Evolutionary conservation across 129 eudicot genomes (phyloP).

Genomic region (Erigeron canadensis): DNA sequence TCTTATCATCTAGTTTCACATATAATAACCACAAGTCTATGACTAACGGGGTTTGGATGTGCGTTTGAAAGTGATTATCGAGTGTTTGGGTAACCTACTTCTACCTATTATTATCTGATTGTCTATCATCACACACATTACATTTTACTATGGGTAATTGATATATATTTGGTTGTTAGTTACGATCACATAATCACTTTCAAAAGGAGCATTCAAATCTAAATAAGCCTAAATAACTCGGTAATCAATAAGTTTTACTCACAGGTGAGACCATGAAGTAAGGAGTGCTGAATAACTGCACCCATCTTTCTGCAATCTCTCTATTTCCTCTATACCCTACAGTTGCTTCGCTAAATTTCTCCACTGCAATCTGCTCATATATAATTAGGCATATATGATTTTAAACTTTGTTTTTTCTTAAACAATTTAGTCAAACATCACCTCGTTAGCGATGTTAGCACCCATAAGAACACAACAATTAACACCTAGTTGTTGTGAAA

Average conservation of each 20-base stretch:
- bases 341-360: conserved; percentile 96
- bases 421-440: conserved; percentile 23
- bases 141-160: neutral
- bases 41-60: neutral
- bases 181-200: neutral
- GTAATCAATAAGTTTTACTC: conserved; percentile 35
- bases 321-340: conserved; percentile 78
- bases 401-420: neutral
- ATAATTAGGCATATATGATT: conserved; percentile 13
- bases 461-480: conserved; percentile 98
- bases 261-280: conserved; percentile 94
- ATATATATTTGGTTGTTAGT: neutral
- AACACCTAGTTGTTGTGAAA: conserved; percentile 64
- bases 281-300: conserved; percentile 72
- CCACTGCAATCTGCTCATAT: conserved; percentile 79
- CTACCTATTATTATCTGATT: neutral
- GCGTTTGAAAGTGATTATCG: conserved; percentile 12
- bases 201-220: conserved; percentile 1
- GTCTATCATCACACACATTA: neutral
- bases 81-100: conserved; percentile 2
- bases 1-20: neutral
- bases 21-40: conserved; percentile 14
- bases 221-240: conserved; percentile 2
- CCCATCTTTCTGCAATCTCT: conserved; percentile 91
- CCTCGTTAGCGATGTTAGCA: conserved; percentile 99